Conservation (phyloP, 2,329 filamentous ascomycete species). For the Colletotrichum horii region DNA sequence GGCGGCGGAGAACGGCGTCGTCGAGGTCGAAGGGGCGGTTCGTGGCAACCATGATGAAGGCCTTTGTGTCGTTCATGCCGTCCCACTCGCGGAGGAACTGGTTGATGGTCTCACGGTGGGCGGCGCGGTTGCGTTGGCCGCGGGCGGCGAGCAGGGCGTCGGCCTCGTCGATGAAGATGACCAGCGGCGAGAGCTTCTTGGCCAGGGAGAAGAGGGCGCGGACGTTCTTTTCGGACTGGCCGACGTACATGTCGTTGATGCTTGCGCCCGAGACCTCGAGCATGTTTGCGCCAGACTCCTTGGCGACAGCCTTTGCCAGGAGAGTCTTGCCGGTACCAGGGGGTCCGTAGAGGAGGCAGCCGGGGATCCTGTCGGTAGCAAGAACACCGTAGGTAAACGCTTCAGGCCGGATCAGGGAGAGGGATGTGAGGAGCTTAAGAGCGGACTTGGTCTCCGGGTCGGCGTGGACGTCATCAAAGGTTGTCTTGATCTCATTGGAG, state of each 20-base stretch:
- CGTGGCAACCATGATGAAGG: constrained; percentile 98
- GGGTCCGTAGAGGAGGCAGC: constrained; percentile 85
- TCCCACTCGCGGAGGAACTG: constrained; percentile 98
- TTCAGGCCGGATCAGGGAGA: constrained; percentile 86
- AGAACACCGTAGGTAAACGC: constrained; percentile 97
- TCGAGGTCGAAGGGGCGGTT: constrained; percentile 96
- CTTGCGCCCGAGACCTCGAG: constrained; percentile 91
- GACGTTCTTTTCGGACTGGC: constrained; percentile 95
- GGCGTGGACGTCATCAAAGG: constrained; percentile 86
- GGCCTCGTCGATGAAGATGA: constrained; percentile 97
- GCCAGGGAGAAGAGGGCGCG: constrained; percentile 90
- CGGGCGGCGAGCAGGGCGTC: constrained; percentile 89
- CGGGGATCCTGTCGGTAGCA: constrained; percentile 87
- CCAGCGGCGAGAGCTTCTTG: constrained; percentile 87
- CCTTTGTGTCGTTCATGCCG: constrained; percentile 79
- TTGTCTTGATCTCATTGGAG: constrained; percentile 80
- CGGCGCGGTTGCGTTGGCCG: constrained; percentile 68
- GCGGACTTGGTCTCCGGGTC: constrained; percentile 83
- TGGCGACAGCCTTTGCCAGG: constrained; percentile 72
- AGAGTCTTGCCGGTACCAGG: constrained; percentile 81
- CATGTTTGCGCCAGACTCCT: constrained; percentile 72
- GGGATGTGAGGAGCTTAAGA: constrained; percentile 84
- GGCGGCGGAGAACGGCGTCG: constrained; percentile 79
- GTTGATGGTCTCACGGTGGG: constrained; percentile 90
- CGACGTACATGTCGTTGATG: constrained; percentile 96